phyloP scores from a whole-genome alignment of 2,329 filamentous ascomycete genomes.

The Diaporthe vaccinii region DNA sequence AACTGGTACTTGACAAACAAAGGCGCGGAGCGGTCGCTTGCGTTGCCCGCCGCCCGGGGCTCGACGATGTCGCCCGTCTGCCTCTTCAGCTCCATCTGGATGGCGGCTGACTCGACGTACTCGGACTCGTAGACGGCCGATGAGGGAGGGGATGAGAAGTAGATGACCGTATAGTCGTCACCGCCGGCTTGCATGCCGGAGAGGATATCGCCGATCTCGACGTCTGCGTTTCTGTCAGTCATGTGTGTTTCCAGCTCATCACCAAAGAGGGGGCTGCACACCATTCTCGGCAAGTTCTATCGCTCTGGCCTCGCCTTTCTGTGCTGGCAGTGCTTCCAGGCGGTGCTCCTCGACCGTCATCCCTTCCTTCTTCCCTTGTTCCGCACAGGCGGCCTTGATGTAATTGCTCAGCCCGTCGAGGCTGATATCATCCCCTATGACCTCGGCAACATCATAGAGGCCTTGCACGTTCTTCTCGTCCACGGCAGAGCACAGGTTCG shows the following conservation, averaged over 20 bases:
- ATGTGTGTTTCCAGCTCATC: constrained; percentile 42
- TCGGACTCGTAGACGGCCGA: constrained; percentile 73
- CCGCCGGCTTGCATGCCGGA: constrained; percentile 50
- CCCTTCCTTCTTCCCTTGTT: constrained; percentile 50
- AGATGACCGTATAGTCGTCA: constrained; percentile 80
- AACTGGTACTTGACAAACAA: constrained; percentile 96
- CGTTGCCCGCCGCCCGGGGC: constrained; percentile 57
- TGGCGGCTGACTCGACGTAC: constrained; percentile 64
- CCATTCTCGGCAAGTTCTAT: constrained; percentile 62
- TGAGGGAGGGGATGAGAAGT: constrained; percentile 69
- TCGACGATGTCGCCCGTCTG: constrained; percentile 49
- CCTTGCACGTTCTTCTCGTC: constrained; percentile 50
- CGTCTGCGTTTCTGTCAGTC: constrained; percentile 52
- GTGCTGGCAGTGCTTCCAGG: constrained; percentile 56
- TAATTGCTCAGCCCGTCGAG: constrained; percentile 48
- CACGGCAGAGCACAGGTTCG: constrained; percentile 63
- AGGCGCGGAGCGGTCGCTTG: constrained; percentile 57
- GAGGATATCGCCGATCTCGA: constrained; percentile 65
- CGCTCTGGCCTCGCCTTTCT: constrained; percentile 58
- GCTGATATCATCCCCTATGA: constrained; percentile 64
- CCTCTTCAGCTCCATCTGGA: constrained; percentile 83
- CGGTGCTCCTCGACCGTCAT: constrained; percentile 56
- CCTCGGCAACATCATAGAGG: constrained; percentile 67
- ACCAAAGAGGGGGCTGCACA: constrained; percentile 47
- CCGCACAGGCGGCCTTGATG: constrained; percentile 62